A percentile compares a stretch with the other conserved stretches of the same genome.
Evolutionary conservation across 257 asterid genomes (phyloP).

Genomic region (Cynanchum wilfordii): DNA sequence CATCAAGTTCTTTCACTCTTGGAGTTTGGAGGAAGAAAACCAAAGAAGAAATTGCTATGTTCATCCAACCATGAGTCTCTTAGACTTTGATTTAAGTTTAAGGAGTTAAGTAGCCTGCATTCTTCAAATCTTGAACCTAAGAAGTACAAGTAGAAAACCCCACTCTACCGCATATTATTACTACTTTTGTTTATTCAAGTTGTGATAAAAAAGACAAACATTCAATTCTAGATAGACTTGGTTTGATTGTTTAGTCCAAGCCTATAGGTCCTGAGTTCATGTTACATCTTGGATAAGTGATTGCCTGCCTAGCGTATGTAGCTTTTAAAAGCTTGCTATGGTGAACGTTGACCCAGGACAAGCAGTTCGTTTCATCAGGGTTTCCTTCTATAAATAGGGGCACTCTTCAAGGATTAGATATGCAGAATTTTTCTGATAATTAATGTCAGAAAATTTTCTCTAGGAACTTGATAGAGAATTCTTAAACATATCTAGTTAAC

Average conservation of each 20-base stretch:
- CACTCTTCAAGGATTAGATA: neutral
- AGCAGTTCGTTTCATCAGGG: neutral
- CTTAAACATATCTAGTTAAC: neutral
- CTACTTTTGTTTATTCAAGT: neutral
- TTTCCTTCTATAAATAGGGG: neutral
- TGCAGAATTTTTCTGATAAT: neutral
- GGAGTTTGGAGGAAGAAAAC: neutral
- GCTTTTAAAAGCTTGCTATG: neutral
- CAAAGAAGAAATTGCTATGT: neutral
- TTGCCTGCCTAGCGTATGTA: neutral
- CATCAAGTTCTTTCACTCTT: neutral
- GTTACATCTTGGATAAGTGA: neutral
- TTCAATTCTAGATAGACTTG: neutral
- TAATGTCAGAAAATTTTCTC: neutral
- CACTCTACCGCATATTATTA: neutral
- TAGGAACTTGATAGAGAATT: neutral
- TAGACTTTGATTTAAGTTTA: neutral
- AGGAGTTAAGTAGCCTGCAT: neutral
- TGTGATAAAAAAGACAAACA: neutral
- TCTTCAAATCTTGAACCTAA: neutral
- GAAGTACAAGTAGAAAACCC: neutral
- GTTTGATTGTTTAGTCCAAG: neutral
- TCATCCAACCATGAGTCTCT: neutral
- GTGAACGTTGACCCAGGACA: neutral
- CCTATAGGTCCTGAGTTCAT: neutral